These are phyloP conservation scores for Hymenotorrendiella dingleyae DNA, from an alignment of 2,329 filamentous ascomycete species.

Conservation along the genomic window DNA sequence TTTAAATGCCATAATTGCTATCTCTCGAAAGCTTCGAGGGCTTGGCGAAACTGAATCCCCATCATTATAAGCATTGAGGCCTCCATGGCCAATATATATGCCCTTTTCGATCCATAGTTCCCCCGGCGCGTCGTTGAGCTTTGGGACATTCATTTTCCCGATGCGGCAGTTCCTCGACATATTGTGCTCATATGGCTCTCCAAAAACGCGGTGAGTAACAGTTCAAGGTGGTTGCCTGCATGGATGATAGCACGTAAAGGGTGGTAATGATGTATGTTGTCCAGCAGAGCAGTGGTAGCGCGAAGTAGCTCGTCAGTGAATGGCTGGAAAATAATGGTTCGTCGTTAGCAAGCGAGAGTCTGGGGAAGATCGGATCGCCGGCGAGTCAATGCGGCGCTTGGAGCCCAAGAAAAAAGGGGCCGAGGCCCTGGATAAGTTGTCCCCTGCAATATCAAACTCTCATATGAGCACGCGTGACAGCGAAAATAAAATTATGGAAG, in stretches of 20 bases:
- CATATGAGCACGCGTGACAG: neutral
- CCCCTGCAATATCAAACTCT: conserved; percentile 1
- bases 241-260: neutral
- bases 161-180: conserved; percentile 6
- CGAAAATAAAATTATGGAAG: neutral
- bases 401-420: neutral
- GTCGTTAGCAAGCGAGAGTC: neutral
- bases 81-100: conserved; percentile 5
- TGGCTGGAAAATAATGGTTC: neutral
- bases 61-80: neutral
- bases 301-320: neutral
- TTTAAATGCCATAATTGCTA: conserved; percentile 6
- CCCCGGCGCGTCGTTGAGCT: too few species aligned
- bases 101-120: too few species aligned
- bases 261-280: neutral
- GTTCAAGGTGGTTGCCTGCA: conserved; percentile 2
- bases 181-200: conserved; percentile 4
- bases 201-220: neutral
- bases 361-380: conserved; percentile 1
- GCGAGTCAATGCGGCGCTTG: conserved; percentile 1
- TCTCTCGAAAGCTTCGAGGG: neutral
- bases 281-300: too few species aligned
- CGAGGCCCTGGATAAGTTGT: conserved; percentile 2
- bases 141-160: too few species aligned
- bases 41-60: neutral